Base-by-base conservation (phyloP, 1,139 yeast species). In the Geotrichum cucujoidarum region DNA sequence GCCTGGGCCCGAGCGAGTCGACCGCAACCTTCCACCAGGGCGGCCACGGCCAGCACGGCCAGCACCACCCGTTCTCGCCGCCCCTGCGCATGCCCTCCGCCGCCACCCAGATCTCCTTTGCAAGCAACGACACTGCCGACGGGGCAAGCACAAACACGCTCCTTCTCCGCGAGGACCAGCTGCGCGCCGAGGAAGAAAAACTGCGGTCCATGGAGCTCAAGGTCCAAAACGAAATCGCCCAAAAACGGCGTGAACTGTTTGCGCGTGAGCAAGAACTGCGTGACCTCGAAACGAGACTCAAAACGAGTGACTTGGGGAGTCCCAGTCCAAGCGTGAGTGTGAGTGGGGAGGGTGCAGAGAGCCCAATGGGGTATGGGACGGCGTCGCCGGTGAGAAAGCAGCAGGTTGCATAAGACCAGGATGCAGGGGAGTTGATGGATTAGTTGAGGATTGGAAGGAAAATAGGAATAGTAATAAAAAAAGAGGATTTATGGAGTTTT, bases 221-320 rank as follows among this genome's bases (percentile, higher is more conserved):
- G 61, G 96, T 92, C 33, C 97, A 92, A 68, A 87, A 85, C 61
- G 97, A 90, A 66, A 76, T 92, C 66, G 75, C 85, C 59, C 78
- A 78, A 65, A 88, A 89, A 74, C 78, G 95, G 59, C 83, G 84
- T 62, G 97, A 92, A 66, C 77, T 92, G 57, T 74, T 87, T 60
- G 87, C 84, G 54, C 80, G 97, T 62, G 97, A 92, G 67, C 81
- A 82, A 60, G 97, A 92, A 65, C 76, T 92, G 62, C 79, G 77
- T 61, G 88, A 83, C 55, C 81, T 87, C 59, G 95, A 87, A 63
- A 83, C 80, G 60, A 73, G 92, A 59, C 73, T 87, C 30, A 54
- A 56, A 31, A 16, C 41, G 20, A 49, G 45, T 17, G 41, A 48
- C 14, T n/a, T n/a, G n/a, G n/a, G n/a, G n/a, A n/a, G n/a, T n/a